phyloP scores from a whole-genome alignment of 1,284 basidiomycete species.

The Paramarasmius palmivorus region DNA sequence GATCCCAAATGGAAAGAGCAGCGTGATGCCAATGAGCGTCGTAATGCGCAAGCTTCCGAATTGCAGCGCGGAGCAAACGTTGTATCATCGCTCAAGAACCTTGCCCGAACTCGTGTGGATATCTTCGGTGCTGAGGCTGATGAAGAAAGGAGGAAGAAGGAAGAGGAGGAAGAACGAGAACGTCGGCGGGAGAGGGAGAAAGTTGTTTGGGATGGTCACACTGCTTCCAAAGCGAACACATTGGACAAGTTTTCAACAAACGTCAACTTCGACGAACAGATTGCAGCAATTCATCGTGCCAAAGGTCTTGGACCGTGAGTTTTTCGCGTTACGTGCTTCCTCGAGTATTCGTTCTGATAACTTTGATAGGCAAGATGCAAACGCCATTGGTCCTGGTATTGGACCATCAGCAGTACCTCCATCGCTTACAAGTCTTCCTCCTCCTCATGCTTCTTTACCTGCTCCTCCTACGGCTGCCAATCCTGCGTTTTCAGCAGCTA shows the following conservation, averaged over 20 bases:
- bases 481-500: conserved; percentile 67
- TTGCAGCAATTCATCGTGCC: conserved; percentile 88
- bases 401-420: conserved; percentile 73
- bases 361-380: conserved; percentile 58
- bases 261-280: conserved; percentile 93
- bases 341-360: conserved; percentile 12
- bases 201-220: conserved; percentile 95
- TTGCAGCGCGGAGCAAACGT: conserved; percentile 90
- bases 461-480: conserved; percentile 48
- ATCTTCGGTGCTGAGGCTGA: conserved; percentile 92
- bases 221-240: conserved; percentile 84
- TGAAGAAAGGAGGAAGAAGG: conserved; percentile 81
- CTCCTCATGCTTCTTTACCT: conserved; percentile 65
- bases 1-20: conserved; percentile 98
- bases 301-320: conserved; percentile 84
- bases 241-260: conserved; percentile 88
- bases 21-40: conserved; percentile 81
- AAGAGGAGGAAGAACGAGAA: conserved; percentile 82
- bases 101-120: conserved; percentile 90
- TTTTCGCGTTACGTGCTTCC: conserved; percentile 11
- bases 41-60: conserved; percentile 88
- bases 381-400: conserved; percentile 81
- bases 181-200: conserved; percentile 85
- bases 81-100: conserved; percentile 85
- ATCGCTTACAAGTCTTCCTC: conserved; percentile 61